These are phyloP conservation scores for Sporothrix dimorphospora DNA, from an alignment of 2,329 filamentous ascomycete species.

Conservation along the genomic window DNA sequence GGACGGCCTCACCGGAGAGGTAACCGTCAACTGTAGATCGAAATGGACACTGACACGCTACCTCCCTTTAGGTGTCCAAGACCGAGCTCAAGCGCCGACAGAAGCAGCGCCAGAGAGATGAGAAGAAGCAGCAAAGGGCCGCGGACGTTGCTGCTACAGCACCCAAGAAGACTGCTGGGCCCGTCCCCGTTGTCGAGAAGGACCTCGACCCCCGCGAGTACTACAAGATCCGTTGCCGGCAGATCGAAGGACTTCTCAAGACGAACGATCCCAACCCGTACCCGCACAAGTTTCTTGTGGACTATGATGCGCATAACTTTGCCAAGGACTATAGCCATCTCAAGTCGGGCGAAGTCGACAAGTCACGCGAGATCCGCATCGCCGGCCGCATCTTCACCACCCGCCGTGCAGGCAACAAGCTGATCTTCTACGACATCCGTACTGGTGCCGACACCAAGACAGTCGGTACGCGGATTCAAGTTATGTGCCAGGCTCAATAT, in stretches of 20 bases:
- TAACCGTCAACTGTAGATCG: background rate
- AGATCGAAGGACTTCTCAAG: conserved; percentile 71
- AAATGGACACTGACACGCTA: background rate
- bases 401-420: conserved; percentile 78
- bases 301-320: conserved; percentile 81
- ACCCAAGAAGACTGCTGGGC: conserved; percentile 57
- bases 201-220: conserved; percentile 69
- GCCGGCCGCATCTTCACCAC: conserved; percentile 90
- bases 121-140: conserved; percentile 85
- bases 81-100: conserved; percentile 91
- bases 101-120: conserved; percentile 86
- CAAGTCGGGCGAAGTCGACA: conserved; percentile 83
- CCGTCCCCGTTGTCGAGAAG: conserved; percentile 60
- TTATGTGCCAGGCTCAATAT: conserved; percentile 88
- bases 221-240: conserved; percentile 91
- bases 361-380: conserved; percentile 74
- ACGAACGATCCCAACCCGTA: conserved; percentile 78
- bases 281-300: conserved; percentile 90
- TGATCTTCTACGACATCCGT: conserved; percentile 88
- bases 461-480: conserved; percentile 78
- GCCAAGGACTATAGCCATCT: conserved; percentile 75
- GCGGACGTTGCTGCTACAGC: conserved; percentile 60
- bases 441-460: conserved; percentile 55
- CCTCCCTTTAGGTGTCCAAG: conserved; percentile 63
- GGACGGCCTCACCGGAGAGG: no score